These are phyloP conservation scores for Lepidium didymum DNA, from an alignment of 345 rosid genomes.

Conservation along the genomic window DNA sequence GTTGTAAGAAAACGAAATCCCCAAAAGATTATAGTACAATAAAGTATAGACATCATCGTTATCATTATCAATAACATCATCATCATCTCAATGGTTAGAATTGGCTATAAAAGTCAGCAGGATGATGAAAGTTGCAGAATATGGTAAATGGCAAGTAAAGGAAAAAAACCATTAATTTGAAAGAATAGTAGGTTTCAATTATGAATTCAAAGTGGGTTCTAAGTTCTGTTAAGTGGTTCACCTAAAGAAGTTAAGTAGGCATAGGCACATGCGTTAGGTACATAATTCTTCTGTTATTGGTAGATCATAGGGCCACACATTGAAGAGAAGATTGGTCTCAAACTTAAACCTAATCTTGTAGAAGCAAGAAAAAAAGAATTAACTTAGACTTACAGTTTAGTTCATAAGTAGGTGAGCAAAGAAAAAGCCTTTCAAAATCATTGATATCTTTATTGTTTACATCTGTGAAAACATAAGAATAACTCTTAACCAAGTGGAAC, in stretches of 20 bases:
- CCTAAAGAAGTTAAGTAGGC: conserved; percentile 6
- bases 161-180: not conserved
- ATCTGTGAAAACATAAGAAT: not conserved
- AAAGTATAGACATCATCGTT: conserved; percentile 7
- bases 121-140: conserved; percentile 6
- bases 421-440: not conserved
- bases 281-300: not conserved
- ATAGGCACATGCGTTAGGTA: not conserved
- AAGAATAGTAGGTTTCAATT: conserved; percentile 4
- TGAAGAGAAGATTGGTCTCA: not conserved
- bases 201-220: not conserved
- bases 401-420: not conserved
- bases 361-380: not conserved
- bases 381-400: not conserved
- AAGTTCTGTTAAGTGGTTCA: conserved; percentile 22
- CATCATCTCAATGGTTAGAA: not conserved
- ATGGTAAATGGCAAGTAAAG: conserved; percentile 12
- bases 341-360: conserved; percentile 4
- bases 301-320: not conserved
- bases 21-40: conserved; percentile 12
- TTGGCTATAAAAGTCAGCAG: not conserved
- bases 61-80: not conserved
- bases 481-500: no score
- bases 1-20: not conserved
- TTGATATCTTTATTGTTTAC: not conserved